Conservation (phyloP, 805 yeast genomes). For the Pichia manshurica region DNA sequence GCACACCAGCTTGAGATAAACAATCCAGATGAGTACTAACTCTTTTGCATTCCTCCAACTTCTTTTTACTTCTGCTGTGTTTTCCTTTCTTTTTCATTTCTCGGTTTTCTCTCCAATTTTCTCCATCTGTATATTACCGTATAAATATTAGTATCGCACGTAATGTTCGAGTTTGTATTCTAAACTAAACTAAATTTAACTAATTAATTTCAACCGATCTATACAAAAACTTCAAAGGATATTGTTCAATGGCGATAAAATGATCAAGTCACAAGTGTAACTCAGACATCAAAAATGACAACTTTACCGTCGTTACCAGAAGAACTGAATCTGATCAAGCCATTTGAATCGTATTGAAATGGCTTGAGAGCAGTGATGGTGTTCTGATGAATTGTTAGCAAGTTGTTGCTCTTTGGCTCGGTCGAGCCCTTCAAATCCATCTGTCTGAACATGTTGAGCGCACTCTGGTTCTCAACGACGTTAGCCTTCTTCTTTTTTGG, state of each 20-base stretch:
- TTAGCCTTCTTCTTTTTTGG: constrained; percentile 37
- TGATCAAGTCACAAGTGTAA: too few relatives aligned
- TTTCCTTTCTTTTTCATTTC: neutral
- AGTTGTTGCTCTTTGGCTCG: constrained; percentile 39
- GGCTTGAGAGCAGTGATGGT: constrained; percentile 67
- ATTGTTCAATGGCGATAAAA: too few relatives aligned
- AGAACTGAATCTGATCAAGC: constrained; percentile 55
- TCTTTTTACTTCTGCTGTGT: too few relatives aligned
- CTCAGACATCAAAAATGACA: constrained; percentile 61
- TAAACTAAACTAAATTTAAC: too few relatives aligned
- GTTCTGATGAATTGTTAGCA: constrained; percentile 85
- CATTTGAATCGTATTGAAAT: constrained; percentile 38
- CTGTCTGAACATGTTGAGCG: constrained; percentile 90
- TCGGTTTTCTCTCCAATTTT: neutral
- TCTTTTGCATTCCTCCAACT: too few relatives aligned
- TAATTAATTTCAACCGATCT: too few relatives aligned
- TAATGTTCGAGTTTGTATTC: neutral
- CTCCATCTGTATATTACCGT: too few relatives aligned
- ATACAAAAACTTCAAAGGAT: too few relatives aligned
- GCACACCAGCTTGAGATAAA: constrained; percentile 10
- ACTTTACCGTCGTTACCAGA: constrained; percentile 91
- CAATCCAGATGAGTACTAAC: constrained; percentile 4
- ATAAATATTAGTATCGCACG: neutral
- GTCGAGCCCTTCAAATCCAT: constrained; percentile 88
- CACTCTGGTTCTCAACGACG: constrained; percentile 64